Evolutionary conservation across 148 eudicot genomes (phyloP), one percentile per base, ranked within the genome.

Genomic region (Rhododendron vialii): DNA sequence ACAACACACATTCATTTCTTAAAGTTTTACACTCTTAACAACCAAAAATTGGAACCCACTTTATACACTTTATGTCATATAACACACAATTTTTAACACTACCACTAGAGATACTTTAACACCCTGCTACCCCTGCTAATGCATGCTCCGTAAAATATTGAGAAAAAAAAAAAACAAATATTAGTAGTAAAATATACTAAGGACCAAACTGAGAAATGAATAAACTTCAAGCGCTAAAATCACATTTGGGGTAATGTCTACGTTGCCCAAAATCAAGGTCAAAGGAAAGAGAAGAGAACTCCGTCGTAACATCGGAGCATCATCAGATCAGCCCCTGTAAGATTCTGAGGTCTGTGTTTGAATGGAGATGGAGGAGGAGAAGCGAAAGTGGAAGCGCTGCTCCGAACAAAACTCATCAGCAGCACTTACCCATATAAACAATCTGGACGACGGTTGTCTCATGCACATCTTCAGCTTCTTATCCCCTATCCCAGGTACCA

Each of bases 381-480:
- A n/a, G 53, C 90, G 36, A 51, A 90, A 90, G 87, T 89, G 90
- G 91, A 94, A 88, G 86, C 91, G 88, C 77, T 86, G 87, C 75
- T 84, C 90, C 11, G 65, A 89, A 59, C 89, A 87, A 74, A 35
- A 86, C 79, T 35, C 85, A 43, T 80, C 61, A 55, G 61, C 78
- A 5, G 41, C 87, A 86, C 81, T 84, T 50, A 73, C 86, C 9
- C 86, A 84, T 43, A 87, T 97, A 28, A 97, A 88, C 86, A 84
- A 92, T 87, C 90, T 97, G 61, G 99, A 97, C 84, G 98, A 97
- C 91, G 98, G 98, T 35, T 97, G 99, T 85, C 94, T 95, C 11
- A 97, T 97, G 99, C 99, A 94, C 80, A 95, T 97, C 85, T 94
- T 97, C 89, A 94, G 96, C 90, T 97, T 97, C 91, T 92, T 97